These are phyloP conservation scores for Pichia occidentalis DNA, from an alignment of 805 yeast species.

Conservation along the genomic window DNA sequence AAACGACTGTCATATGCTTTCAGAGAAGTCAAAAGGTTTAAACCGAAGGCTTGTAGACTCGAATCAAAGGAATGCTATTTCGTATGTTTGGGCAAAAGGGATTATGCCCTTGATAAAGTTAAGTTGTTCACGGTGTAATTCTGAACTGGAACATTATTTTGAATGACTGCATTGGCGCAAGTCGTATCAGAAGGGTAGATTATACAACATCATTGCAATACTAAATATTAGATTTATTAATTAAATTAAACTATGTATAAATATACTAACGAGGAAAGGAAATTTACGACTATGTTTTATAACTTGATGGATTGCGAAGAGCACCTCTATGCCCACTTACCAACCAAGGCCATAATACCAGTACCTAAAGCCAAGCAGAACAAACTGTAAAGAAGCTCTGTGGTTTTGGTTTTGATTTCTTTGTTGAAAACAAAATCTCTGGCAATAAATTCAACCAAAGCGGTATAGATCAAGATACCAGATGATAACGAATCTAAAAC, in stretches of 20 bases:
- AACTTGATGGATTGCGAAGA: no score
- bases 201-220: background rate
- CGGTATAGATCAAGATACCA: conserved; percentile 69
- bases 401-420: conserved; percentile 46
- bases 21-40: conserved; percentile 55
- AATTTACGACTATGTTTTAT: no score
- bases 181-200: background rate
- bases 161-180: background rate
- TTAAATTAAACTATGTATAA: no score
- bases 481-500: conserved; percentile 65
- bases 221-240: background rate
- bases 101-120: conserved; percentile 34
- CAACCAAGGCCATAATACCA: conserved; percentile 66
- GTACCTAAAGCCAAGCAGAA: conserved; percentile 49
- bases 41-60: conserved; percentile 74
- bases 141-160: background rate
- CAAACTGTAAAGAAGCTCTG: conserved; percentile 42
- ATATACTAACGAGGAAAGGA: no score
- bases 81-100: conserved; percentile 51
- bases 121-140: conserved; percentile 33
- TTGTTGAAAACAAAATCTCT: conserved; percentile 60
- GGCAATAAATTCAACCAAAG: conserved; percentile 69
- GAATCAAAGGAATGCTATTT: conserved; percentile 83
- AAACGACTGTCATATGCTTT: conserved; percentile 52
- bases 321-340: conserved; percentile 64